A percentile compares a stretch with the other conserved stretches of the same genome.
These are phyloP conservation scores for Paraconiothyrium sp. DNA, from an alignment of 2,329 filamentous ascomycete genomes.

Conservation along the genomic window DNA sequence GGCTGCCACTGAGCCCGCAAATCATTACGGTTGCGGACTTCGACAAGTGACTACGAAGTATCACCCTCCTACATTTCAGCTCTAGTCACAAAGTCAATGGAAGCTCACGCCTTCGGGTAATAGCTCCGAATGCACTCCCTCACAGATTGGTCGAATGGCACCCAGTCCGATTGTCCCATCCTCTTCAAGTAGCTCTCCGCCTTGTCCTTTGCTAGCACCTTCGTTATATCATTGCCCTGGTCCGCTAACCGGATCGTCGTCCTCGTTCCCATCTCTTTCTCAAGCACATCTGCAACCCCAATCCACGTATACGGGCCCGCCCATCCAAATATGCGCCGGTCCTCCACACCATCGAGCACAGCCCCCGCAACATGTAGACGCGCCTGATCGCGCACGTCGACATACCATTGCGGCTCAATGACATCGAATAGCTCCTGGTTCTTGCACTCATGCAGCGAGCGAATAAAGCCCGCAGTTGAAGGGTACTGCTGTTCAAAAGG, in stretches of 20 bases:
- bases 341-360: constrained; percentile 24
- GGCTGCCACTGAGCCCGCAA: neutral
- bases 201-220: constrained; percentile 8
- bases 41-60: neutral
- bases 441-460: constrained; percentile 21
- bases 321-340: constrained; percentile 23
- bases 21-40: constrained; percentile 4
- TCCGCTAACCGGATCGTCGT: constrained; percentile 18
- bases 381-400: constrained; percentile 25
- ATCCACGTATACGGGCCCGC: constrained; percentile 25
- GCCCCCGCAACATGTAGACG: constrained; percentile 27
- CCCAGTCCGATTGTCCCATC: constrained; percentile 22
- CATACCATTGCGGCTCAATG: constrained; percentile 20
- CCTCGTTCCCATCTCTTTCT: constrained; percentile 21
- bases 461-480: constrained; percentile 23
- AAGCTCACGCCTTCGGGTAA: constrained; percentile 17
- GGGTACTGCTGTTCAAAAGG: constrained; percentile 23
- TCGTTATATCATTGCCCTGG: constrained; percentile 26
- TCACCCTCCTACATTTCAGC: too few relatives aligned
- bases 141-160: constrained; percentile 22
- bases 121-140: constrained; percentile 23
- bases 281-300: constrained; percentile 21
- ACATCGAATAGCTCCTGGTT: constrained; percentile 17
- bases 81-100: neutral
- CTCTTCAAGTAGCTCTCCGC: constrained; percentile 20